Conservation (phyloP, 2,329 filamentous ascomycete genomes). For the Leptoxyphium fumago region DNA sequence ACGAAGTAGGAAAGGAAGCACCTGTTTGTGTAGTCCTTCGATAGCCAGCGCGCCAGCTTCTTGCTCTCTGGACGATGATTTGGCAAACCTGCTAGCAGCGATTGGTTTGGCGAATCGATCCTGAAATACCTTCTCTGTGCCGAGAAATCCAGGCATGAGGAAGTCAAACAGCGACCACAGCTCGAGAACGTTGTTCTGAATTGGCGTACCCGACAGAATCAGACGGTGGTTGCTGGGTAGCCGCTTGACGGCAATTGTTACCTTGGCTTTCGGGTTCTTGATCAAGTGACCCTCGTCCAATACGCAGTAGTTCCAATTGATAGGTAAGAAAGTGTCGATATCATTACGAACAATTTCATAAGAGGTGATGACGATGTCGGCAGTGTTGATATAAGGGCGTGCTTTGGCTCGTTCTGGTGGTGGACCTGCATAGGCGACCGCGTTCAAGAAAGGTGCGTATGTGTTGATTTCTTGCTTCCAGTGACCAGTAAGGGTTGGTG, state of each 20-base stretch:
- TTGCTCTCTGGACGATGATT: slow-evolving; percentile 96
- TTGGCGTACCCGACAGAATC: slow-evolving; percentile 91
- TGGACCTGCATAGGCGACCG: slow-evolving; percentile 81
- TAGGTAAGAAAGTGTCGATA: slow-evolving; percentile 63
- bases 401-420: slow-evolving; percentile 64
- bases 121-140: slow-evolving; percentile 90
- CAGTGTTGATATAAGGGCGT: slow-evolving; percentile 53
- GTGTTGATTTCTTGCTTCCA: slow-evolving; percentile 97
- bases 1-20: slow-evolving; percentile 86
- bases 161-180: slow-evolving; percentile 98
- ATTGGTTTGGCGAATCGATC: slow-evolving; percentile 93
- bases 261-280: slow-evolving; percentile 97
- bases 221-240: slow-evolving; percentile 84
- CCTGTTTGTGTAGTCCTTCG: slow-evolving; percentile 96
- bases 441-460: slow-evolving; percentile 85
- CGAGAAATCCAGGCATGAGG: slow-evolving; percentile 95
- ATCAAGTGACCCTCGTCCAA: slow-evolving; percentile 96
- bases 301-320: slow-evolving; percentile 95
- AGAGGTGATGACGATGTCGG: slow-evolving; percentile 90
- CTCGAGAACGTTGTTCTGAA: slow-evolving; percentile 94
- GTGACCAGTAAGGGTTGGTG: slow-evolving; percentile 88
- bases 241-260: slow-evolving; percentile 80
- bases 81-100: slow-evolving; percentile 84
- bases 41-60: slow-evolving; percentile 92
- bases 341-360: slow-evolving; percentile 98